These are phyloP conservation scores for Ciborinia camelliae DNA, from an alignment of 2,329 filamentous ascomycete genomes.

Conservation along the genomic window DNA sequence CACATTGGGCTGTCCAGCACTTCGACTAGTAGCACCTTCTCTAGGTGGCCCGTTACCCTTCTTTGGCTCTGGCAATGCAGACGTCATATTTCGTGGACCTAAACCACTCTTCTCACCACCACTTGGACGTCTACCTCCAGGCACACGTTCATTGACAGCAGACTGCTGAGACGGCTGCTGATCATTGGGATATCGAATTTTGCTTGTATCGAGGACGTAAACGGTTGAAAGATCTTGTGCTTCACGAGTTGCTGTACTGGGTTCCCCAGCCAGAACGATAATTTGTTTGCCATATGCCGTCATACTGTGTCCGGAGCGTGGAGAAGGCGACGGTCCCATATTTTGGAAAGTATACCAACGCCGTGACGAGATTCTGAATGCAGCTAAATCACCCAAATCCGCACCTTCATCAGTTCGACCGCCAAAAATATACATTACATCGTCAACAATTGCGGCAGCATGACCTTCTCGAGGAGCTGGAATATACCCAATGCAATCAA, in stretches of 20 bases:
- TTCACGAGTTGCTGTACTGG: constrained; percentile 78
- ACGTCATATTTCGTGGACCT: constrained; percentile 31
- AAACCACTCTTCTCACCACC: constrained; percentile 42
- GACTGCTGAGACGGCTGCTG: constrained; percentile 38
- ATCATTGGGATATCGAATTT: constrained; percentile 94
- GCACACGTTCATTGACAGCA: constrained; percentile 42
- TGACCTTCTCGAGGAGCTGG: constrained; percentile 91
- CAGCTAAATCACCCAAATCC: constrained; percentile 89
- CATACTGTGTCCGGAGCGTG: constrained; percentile 96
- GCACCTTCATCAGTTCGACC: constrained; percentile 90
- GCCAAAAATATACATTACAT: constrained; percentile 99
- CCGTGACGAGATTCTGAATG: constrained; percentile 75
- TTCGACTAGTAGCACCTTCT: constrained; percentile 45
- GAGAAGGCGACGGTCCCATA: constrained; percentile 93
- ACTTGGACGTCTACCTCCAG: constrained; percentile 41
- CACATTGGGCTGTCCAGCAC: constrained; percentile 36
- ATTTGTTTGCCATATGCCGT: constrained; percentile 90
- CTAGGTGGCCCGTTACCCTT: constrained; percentile 43
- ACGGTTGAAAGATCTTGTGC: constrained; percentile 81
- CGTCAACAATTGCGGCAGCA: constrained; percentile 86
- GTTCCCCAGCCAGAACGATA: constrained; percentile 89
- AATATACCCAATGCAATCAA: constrained; percentile 97
- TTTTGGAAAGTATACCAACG: constrained; percentile 99
- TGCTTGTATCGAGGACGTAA: constrained; percentile 90
- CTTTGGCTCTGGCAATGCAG: constrained; percentile 43